These are phyloP conservation scores for grape (Vitis vinifera) DNA, from an alignment of 164 flowering plant species.

Conservation along the genomic window ASM3070453v1 NC_081817.1:9185001-9185500, in stretches of 20 bases:
- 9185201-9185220: slow-evolving; percentile 30
- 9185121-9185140: slow-evolving; percentile 17
- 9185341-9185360: slow-evolving; percentile 34
- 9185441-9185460: slow-evolving; percentile 27
- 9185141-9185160: slow-evolving; percentile 32
- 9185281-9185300: slow-evolving; percentile 35
- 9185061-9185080: neutral
- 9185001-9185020: slow-evolving; percentile 46
- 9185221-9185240: slow-evolving; percentile 41
- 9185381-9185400: neutral
- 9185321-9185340: slow-evolving; percentile 33
- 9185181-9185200: slow-evolving; percentile 22
- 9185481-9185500: slow-evolving; percentile 32
- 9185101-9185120: neutral
- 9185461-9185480: slow-evolving; percentile 34
- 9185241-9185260: slow-evolving; percentile 41
- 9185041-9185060: slow-evolving; percentile 22
- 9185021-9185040: slow-evolving; percentile 39
- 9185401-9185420: neutral
- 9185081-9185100: neutral
- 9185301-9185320: slow-evolving; percentile 41
- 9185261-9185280: slow-evolving; percentile 32
- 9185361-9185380: slow-evolving; percentile 18
- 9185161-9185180: slow-evolving; percentile 29
- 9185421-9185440: too few species aligned